phyloP scores from a whole-genome alignment of 148 eudicot genomes.

The Persicaria tinctoria region DNA sequence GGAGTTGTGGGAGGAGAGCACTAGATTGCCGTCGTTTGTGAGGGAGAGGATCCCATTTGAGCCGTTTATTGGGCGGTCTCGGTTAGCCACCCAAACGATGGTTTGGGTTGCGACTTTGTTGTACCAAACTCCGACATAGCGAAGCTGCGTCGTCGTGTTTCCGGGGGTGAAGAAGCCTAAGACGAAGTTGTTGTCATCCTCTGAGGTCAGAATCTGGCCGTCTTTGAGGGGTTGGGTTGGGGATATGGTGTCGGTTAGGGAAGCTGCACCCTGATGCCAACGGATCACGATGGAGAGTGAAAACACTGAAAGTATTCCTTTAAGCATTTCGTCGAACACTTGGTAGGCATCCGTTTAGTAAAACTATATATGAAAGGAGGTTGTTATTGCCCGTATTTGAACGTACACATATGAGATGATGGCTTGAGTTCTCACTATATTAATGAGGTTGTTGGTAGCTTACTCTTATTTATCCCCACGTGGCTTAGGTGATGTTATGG shows the following conservation, averaged over 20 bases:
- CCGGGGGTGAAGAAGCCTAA: constrained; percentile 7
- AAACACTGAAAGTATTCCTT: no score
- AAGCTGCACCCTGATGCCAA: no score
- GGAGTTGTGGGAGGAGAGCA: constrained; percentile 11
- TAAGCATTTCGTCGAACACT: no score
- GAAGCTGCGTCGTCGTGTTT: neutral
- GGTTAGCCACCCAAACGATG: constrained; percentile 48
- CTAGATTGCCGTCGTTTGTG: constrained; percentile 19
- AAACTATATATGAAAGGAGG: no score
- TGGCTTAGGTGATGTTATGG: no score
- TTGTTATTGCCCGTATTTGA: no score
- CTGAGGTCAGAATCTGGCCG: neutral
- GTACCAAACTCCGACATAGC: constrained; percentile 16
- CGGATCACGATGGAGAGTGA: no score
- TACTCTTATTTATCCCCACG: no score
- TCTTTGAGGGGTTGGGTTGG: neutral
- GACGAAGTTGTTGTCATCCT: neutral
- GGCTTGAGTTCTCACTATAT: no score
- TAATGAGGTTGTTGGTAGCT: no score
- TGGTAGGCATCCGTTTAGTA: no score
- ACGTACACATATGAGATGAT: no score
- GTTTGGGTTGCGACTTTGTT: constrained; percentile 25
- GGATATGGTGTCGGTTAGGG: neutral
- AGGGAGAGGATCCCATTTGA: constrained; percentile 18
- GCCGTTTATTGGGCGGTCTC: constrained; percentile 30